Conservation (phyloP, 2,329 filamentous ascomycete species). For the Fusarium keratoplasticum region DNA sequence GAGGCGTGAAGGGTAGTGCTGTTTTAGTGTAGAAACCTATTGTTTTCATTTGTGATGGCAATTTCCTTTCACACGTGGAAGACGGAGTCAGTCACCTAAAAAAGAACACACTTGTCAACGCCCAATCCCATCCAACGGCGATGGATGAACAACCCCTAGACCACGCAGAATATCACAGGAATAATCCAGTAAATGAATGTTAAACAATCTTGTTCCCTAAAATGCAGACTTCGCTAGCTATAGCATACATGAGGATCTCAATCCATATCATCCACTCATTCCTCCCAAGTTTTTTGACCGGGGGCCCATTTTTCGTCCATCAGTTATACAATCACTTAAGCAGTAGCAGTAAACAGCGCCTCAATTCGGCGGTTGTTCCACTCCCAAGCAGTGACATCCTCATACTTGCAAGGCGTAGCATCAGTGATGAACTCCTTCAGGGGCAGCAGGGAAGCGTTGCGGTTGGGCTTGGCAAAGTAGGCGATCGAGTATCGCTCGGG, state of each 20-base stretch:
- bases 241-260: not conserved
- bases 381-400: constrained; percentile 50
- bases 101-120: too few relatives aligned
- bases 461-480: constrained; percentile 48
- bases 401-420: constrained; percentile 41
- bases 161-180: not conserved
- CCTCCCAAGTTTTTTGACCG: not conserved
- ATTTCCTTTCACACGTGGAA: not conserved
- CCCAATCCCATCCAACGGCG: too few relatives aligned
- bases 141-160: too few relatives aligned
- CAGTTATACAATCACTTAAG: not conserved
- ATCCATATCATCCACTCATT: not conserved
- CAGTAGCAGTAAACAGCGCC: constrained; percentile 31
- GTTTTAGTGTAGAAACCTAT: not conserved
- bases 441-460: constrained; percentile 44
- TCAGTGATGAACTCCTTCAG: constrained; percentile 46
- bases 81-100: not conserved
- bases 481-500: constrained; percentile 44
- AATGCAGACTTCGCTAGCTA: not conserved
- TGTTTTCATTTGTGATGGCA: rapidly evolving
- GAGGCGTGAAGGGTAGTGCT: rapidly evolving
- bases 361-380: constrained; percentile 46
- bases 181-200: rapidly evolving
- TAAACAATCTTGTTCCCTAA: not conserved
- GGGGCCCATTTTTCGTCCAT: not conserved